Conservation (phyloP, 164 flowering plant species). For the Stephania cephalantha region DNA sequence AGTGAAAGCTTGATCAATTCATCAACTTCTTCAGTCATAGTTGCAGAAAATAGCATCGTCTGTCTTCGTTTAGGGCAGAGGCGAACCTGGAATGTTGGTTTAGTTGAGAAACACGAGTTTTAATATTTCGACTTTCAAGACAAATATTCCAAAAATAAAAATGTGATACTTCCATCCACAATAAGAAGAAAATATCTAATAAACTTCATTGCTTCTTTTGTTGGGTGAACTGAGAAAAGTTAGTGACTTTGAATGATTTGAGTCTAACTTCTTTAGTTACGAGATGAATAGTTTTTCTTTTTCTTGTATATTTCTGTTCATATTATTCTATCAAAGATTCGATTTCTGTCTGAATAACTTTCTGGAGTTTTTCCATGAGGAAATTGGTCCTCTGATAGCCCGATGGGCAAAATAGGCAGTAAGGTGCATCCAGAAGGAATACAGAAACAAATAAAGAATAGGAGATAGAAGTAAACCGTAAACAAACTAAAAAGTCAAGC, state of each 20-base stretch:
- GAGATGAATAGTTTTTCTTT: too few relatives aligned
- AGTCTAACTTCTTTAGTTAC: too few relatives aligned
- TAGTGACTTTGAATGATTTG: too few relatives aligned
- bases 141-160: not conserved
- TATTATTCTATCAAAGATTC: too few relatives aligned
- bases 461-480: not conserved
- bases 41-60: constrained; percentile 95
- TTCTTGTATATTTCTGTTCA: too few relatives aligned
- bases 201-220: too few relatives aligned
- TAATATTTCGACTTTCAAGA: not conserved
- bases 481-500: not conserved
- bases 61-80: constrained; percentile 81
- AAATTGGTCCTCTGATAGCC: not conserved
- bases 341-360: too few relatives aligned
- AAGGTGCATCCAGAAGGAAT: not conserved
- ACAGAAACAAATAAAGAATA: not conserved
- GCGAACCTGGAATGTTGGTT: constrained; percentile 46
- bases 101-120: not conserved
- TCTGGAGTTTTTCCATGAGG: not conserved
- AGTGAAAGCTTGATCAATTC: constrained; percentile 85
- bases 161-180: not conserved
- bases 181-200: too few relatives aligned
- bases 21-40: constrained; percentile 91
- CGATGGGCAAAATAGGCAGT: too few relatives aligned
- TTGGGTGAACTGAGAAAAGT: too few relatives aligned